Evolutionary conservation across 164 flowering plant species (phyloP).

Genomic region (Buxus sempervirens): DNA sequence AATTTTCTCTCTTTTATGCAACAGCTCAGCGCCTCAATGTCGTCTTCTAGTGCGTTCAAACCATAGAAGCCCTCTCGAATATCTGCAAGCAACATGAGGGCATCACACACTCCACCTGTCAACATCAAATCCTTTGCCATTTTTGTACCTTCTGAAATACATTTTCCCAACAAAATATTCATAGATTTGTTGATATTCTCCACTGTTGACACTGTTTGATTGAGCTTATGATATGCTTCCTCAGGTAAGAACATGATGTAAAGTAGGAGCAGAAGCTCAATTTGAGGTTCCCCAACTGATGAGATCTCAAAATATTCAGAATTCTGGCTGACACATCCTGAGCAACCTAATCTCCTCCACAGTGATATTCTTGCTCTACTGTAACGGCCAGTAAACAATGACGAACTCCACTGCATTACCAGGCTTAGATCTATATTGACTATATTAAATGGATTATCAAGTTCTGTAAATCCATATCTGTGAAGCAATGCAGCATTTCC

Average conservation of each 20-base stretch:
- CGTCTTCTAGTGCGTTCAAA: constrained; percentile 47
- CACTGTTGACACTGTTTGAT: constrained; percentile 26
- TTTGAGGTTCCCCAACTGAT: constrained; percentile 70
- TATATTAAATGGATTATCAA: constrained; percentile 65
- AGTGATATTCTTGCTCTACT: constrained; percentile 59
- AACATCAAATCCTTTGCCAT: constrained; percentile 40
- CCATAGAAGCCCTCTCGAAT: constrained; percentile 64
- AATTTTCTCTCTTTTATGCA: constrained; percentile 40
- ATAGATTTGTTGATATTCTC: constrained; percentile 21
- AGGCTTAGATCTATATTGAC: constrained; percentile 77
- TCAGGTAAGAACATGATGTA: constrained; percentile 60
- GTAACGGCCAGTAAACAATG: constrained; percentile 52
- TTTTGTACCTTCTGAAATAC: constrained; percentile 22
- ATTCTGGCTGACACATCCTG: constrained; percentile 56
- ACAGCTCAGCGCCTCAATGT: constrained; percentile 37
- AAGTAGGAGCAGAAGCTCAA: constrained; percentile 63
- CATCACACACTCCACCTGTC: constrained; percentile 46
- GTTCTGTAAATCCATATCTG: constrained; percentile 95
- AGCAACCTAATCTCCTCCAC: constrained; percentile 68
- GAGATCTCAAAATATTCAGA: constrained; percentile 89
- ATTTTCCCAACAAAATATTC: constrained; percentile 20
- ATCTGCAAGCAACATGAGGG: constrained; percentile 69
- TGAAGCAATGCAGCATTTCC: constrained; percentile 97
- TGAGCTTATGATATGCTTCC: constrained; percentile 44
- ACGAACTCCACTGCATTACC: constrained; percentile 57